Evolutionary conservation across 1,284 basidiomycete species (phyloP).

Genomic region (Rhodotorula sp.): DNA sequence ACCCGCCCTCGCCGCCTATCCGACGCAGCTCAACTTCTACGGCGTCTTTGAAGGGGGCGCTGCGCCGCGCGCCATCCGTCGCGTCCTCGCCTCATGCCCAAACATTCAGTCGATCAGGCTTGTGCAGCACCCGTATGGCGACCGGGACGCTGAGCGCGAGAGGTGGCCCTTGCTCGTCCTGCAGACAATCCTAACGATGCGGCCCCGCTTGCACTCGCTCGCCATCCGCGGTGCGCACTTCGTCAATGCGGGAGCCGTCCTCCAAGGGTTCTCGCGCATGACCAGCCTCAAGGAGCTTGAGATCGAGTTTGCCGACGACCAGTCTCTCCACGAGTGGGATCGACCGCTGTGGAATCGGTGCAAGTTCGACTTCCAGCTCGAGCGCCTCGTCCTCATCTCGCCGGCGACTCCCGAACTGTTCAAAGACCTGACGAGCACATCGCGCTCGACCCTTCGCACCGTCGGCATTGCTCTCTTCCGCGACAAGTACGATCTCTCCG

Average conservation of each 20-base stretch:
- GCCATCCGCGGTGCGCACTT: neutral
- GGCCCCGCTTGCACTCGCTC: neutral
- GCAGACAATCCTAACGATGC: neutral
- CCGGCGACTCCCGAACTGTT: too few species aligned
- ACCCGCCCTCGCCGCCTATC: neutral
- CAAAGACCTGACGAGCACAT: too few species aligned
- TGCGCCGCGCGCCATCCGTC: neutral
- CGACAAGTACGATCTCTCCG: neutral
- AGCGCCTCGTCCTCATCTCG: neutral
- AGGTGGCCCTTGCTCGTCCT: neutral
- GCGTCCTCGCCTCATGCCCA: neutral
- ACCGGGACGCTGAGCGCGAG: neutral
- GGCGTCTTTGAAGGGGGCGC: neutral
- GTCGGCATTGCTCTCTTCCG: too few species aligned
- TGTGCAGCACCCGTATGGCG: neutral
- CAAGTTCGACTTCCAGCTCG: neutral
- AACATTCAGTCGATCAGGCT: neutral
- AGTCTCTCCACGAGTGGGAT: neutral
- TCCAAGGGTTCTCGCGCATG: neutral
- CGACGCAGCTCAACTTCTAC: neutral
- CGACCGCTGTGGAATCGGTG: too few species aligned
- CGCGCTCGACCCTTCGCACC: too few species aligned
- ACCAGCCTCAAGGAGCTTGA: neutral
- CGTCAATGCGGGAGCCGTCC: neutral
- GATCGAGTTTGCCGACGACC: neutral